A percentile compares a stretch with the other conserved stretches of the same genome.
Conservation (phyloP, 1,284 basidiomycete species). For the Tilletia caries region DNA sequence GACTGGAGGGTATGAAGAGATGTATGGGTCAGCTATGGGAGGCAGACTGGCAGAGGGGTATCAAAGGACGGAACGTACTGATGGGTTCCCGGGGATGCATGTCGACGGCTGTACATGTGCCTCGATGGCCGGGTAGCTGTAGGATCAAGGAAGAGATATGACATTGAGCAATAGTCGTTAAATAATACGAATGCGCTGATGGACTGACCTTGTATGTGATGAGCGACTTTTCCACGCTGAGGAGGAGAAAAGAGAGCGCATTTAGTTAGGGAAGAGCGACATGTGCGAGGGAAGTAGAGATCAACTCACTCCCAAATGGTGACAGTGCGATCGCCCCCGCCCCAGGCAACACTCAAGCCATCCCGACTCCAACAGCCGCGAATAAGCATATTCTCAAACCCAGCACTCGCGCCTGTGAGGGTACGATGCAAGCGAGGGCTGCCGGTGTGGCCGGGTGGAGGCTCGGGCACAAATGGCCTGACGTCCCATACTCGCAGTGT, state of each 20-base stretch:
- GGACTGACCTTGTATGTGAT: conserved; percentile 42
- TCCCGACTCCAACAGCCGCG: conserved; percentile 41
- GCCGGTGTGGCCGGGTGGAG: conserved; percentile 28
- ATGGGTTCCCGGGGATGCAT: conserved; percentile 52
- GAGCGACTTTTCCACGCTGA: conserved; percentile 30
- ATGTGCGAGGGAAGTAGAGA: background rate
- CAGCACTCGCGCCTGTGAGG: conserved; percentile 41
- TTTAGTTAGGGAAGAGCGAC: background rate
- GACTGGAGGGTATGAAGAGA: conserved; percentile 24
- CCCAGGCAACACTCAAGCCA: conserved; percentile 41
- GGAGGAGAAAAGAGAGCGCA: background rate
- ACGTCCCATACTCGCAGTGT: conserved; percentile 52
- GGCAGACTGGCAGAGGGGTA: conserved; percentile 9
- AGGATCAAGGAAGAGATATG: no score
- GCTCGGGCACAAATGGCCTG: conserved; percentile 50
- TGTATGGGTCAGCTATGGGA: conserved; percentile 12
- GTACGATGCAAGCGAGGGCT: conserved; percentile 44
- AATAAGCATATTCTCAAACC: conserved; percentile 48
- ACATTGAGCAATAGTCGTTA: no score
- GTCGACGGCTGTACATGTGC: conserved; percentile 49
- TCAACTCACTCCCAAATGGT: conserved; percentile 46
- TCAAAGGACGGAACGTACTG: conserved; percentile 20
- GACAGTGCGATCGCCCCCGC: conserved; percentile 47
- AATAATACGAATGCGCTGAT: background rate
- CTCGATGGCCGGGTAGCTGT: conserved; percentile 49